Conservation (phyloP, 2,329 filamentous ascomycete genomes). For the Penicillium sp. region DNA sequence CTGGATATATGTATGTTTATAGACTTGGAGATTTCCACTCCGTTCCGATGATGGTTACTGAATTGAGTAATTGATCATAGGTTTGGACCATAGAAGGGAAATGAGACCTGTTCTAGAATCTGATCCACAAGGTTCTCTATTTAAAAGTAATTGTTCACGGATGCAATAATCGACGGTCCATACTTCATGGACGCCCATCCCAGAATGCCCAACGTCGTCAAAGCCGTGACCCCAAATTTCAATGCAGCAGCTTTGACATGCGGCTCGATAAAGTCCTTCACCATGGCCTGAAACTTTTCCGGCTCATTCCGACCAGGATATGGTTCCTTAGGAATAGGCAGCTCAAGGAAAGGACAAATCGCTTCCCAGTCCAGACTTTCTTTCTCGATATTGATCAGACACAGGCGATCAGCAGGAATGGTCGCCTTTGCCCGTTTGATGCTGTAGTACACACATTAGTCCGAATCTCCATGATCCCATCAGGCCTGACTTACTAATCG, state of each 20-base stretch:
- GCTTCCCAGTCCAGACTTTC: conserved; percentile 24
- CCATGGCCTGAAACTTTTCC: conserved; percentile 17
- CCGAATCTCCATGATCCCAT: too few relatives aligned
- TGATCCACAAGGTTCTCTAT: not conserved
- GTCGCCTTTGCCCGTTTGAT: conserved; percentile 19
- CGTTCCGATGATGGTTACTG: not conserved
- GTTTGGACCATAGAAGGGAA: too few relatives aligned
- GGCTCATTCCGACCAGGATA: conserved; percentile 24
- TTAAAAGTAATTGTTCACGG: not conserved
- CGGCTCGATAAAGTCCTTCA: conserved; percentile 11
- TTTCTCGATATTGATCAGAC: conserved; percentile 18
- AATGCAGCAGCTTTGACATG: conserved; percentile 12
- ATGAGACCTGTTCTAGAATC: not conserved
- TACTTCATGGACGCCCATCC: conserved; percentile 13
- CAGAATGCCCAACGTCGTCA: conserved; percentile 10
- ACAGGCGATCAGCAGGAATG: conserved; percentile 20
- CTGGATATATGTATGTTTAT: not conserved
- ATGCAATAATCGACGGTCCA: conserved; percentile 5
- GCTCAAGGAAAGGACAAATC: conserved; percentile 24
- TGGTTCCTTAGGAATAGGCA: conserved; percentile 18
- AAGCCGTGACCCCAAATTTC: conserved; percentile 9
- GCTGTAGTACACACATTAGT: conserved; percentile 5
- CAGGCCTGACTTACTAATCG: conserved; percentile 20
- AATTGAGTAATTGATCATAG: too few relatives aligned
- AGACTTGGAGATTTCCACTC: not conserved